Base-by-base conservation (phyloP, 2,329 filamentous ascomycete genomes). In the Monilinia vaccinii-corymbosi region DNA sequence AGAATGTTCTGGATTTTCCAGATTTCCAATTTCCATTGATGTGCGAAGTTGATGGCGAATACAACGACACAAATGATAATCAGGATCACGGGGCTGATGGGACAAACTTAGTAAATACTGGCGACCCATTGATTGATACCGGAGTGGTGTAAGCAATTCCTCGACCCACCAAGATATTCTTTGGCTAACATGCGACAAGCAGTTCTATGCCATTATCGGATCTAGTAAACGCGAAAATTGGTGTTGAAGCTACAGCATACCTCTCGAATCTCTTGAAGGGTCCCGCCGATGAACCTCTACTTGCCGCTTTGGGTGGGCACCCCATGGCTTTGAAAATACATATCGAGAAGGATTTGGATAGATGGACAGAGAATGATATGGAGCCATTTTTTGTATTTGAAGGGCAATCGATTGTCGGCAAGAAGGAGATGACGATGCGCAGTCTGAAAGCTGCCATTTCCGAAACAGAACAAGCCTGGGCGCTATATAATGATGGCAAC, bases 331-430 rank as follows among this genome's bases (percentile, higher is more conserved):
- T 97, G 70, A 83, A 83, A 73, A 79, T 77, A 65, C 87, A 88
- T 69, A 87, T 99, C 64, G 84, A 89, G 71, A 80, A 82, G 55
- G 89, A 96, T 67, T 78, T 99, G 34, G 81, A 88, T 62, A 78
- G 79, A 61, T 90, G 94, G 79, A 82, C 84, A 62, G 80, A 81
- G 49, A 77, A 86, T 68, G 82, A 83, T 23, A 86, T 96, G 56
- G 83, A 79, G n/a, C 89, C 89, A 2, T 77, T 95, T 64, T 97
- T 99, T 73, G 81, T 99, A 56, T 99, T 99, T 74, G 89, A 93
- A 72, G 94, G 94, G 40, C 83, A 96, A 69, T 84, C 91, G 44
- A 81, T 91, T 62, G 85, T 85, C 44, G 88, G 88, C 60, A 87
- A 89, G 69, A 86, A 92, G 69, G 84, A 89, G 50, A 79, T 86